Conservation (phyloP, 1,139 yeast genomes). For the Saccharomyces hybrid region DNA sequence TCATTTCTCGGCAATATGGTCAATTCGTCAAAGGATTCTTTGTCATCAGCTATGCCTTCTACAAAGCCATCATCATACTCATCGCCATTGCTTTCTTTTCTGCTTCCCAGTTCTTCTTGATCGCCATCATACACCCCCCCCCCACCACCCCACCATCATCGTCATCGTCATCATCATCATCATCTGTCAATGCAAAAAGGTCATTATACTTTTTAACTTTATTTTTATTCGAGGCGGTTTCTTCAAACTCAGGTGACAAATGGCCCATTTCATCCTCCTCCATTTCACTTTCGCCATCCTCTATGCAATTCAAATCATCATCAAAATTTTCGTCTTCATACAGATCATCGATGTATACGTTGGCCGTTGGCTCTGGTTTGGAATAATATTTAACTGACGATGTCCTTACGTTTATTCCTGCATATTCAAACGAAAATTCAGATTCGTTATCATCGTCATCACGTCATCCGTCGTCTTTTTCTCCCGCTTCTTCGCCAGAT, state of each 20-base stretch:
- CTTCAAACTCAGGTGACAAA: constrained; percentile 7
- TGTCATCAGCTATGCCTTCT: background rate
- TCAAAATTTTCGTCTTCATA: constrained; percentile 46
- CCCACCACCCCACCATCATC: no score
- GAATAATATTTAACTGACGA: constrained; percentile 54
- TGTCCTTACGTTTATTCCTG: constrained; percentile 48
- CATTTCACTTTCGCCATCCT: constrained; percentile 31
- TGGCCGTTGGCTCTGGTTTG: constrained; percentile 25
- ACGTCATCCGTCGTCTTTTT: constrained; percentile 10
- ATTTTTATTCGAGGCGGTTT: constrained; percentile 7
- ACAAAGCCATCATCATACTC: background rate
- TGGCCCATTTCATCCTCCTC: constrained; percentile 36
- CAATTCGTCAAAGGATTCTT: background rate
- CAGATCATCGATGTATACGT: constrained; percentile 34
- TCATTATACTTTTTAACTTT: constrained; percentile 9
- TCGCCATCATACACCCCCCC: no score
- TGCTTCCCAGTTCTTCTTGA: background rate
- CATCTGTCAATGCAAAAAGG: constrained; percentile 11
- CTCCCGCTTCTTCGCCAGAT: constrained; percentile 5
- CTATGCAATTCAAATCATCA: constrained; percentile 44
- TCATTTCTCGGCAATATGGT: background rate
- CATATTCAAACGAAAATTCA: constrained; percentile 54
- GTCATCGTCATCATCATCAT: constrained; percentile 4
- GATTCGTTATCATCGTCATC: constrained; percentile 34
- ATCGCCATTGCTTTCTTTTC: background rate